Evolutionary conservation across 116 monocot species (phyloP).

Genomic region (Zostera marina): DNA sequence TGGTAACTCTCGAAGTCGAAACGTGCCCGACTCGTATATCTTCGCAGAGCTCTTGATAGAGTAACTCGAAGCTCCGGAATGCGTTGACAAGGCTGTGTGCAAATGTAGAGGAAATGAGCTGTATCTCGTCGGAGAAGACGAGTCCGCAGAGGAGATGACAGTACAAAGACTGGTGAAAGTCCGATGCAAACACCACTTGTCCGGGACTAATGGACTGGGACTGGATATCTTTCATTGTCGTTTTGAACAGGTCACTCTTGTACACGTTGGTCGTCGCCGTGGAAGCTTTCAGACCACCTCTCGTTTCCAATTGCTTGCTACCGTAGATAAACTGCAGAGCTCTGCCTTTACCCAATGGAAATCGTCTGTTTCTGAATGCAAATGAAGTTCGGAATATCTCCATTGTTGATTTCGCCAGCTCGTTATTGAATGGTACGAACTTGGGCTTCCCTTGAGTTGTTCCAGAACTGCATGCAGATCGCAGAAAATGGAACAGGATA

Average conservation of each 20-base stretch:
- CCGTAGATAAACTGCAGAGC: conserved; percentile 59
- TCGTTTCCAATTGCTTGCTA: conserved; percentile 36
- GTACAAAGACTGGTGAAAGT: conserved; percentile 54
- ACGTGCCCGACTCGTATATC: conserved; percentile 57
- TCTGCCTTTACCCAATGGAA: conserved; percentile 48
- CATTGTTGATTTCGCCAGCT: conserved; percentile 45
- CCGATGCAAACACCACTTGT: conserved; percentile 49
- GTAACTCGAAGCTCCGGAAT: conserved; percentile 36
- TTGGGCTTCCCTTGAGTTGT: conserved; percentile 84
- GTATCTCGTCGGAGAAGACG: conserved; percentile 48
- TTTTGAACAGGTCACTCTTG: conserved; percentile 19
- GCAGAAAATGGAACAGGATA: background rate
- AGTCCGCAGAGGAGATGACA: conserved; percentile 76
- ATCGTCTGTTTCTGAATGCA: conserved; percentile 65
- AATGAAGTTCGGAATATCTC: conserved; percentile 58
- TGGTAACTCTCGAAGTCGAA: conserved; percentile 36
- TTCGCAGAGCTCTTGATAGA: conserved; percentile 43
- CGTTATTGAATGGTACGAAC: conserved; percentile 65
- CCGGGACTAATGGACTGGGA: conserved; percentile 49
- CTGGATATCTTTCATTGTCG: conserved; percentile 27
- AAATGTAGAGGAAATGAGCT: conserved; percentile 49
- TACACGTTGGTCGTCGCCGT: conserved; percentile 57
- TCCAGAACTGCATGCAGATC: conserved; percentile 42
- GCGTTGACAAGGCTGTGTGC: conserved; percentile 64
- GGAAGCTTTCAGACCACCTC: conserved; percentile 39